Conservation (phyloP, 108 stramenopile species). For the Fragilaria crotonensis region DNA sequence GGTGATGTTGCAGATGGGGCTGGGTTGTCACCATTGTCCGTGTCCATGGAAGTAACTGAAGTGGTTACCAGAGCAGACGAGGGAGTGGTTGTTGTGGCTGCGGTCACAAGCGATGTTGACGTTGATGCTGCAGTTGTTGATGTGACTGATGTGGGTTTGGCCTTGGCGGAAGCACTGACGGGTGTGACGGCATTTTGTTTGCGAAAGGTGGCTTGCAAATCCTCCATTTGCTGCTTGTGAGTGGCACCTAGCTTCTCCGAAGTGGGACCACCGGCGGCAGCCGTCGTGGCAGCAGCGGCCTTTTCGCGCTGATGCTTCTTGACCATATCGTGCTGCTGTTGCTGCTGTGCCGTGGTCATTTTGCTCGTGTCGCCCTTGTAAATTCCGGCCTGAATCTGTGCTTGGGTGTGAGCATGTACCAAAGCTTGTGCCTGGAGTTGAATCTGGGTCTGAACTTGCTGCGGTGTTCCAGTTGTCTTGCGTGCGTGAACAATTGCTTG, state of each 20-base stretch:
- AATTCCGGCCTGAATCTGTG: conserved; percentile 75
- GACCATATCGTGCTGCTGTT: conserved; percentile 9
- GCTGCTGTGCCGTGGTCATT: conserved; percentile 5
- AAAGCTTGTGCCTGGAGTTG: conserved; percentile 70
- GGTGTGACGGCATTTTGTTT: conserved; percentile 12
- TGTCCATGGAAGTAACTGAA: conserved; percentile 5
- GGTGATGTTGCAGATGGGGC: conserved; percentile 46
- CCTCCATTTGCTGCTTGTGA: conserved; percentile 3
- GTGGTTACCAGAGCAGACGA: conserved; percentile 3
- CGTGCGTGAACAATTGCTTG: conserved; percentile 85
- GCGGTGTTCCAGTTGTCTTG: conserved; percentile 50
- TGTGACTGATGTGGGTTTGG: conserved; percentile 8
- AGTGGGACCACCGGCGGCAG: conserved; percentile 1
- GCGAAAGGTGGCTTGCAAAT: conserved; percentile 13
- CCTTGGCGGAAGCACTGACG: background rate
- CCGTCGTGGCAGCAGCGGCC: conserved; percentile 6
- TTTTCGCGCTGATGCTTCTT: conserved; percentile 10
- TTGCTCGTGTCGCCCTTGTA: conserved; percentile 42
- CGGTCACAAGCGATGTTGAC: background rate
- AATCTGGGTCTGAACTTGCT: conserved; percentile 77
- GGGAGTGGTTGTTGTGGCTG: conserved; percentile 5
- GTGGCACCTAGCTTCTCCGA: background rate
- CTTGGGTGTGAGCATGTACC: conserved; percentile 80
- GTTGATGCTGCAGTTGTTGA: conserved; percentile 8
- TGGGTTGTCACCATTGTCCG: conserved; percentile 11